Conservation (phyloP, 805 yeast species). For the Hanseniaspora taiwanica region DNA sequence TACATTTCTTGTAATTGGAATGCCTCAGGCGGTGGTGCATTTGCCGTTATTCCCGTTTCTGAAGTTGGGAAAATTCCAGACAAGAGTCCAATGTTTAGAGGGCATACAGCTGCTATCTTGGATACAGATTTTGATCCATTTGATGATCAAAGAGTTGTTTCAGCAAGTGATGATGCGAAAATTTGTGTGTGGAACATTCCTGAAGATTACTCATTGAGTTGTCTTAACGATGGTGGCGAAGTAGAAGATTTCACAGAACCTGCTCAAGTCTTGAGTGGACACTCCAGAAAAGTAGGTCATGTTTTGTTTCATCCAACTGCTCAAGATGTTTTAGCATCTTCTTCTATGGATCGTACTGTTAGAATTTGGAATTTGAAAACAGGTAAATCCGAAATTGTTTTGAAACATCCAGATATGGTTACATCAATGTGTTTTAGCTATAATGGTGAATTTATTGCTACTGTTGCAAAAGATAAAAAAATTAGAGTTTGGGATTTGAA, state of each 20-base stretch:
- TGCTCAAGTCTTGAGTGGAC: slow-evolving; percentile 61
- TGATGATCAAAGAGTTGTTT: slow-evolving; percentile 57
- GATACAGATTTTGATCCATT: slow-evolving; percentile 96
- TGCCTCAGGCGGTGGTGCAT: slow-evolving; percentile 94
- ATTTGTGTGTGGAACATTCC: slow-evolving; percentile 86
- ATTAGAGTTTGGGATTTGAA: slow-evolving; percentile 83
- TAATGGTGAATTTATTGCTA: slow-evolving; percentile 76
- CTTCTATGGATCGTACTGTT: slow-evolving; percentile 82
- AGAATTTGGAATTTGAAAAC: slow-evolving; percentile 81
- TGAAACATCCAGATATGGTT: slow-evolving; percentile 80
- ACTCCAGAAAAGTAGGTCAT: slow-evolving; percentile 87
- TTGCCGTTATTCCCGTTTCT: slow-evolving; percentile 76
- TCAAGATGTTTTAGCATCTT: slow-evolving; percentile 71
- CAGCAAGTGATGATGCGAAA: slow-evolving; percentile 72
- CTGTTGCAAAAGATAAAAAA: slow-evolving; percentile 82
- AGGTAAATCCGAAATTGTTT: slow-evolving; percentile 55
- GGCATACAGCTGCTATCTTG: slow-evolving; percentile 88
- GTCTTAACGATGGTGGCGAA: slow-evolving; percentile 40
- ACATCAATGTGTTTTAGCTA: slow-evolving; percentile 88
- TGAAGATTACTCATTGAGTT: slow-evolving; percentile 58
- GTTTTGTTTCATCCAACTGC: slow-evolving; percentile 84
- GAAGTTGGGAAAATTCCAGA: slow-evolving; percentile 93
- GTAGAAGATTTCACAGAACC: slow-evolving; percentile 38
- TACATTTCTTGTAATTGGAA: slow-evolving; percentile 85
- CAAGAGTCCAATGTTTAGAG: slow-evolving; percentile 82